These are phyloP conservation scores for Epichloe sp. DNA, from an alignment of 2,329 filamentous ascomycete genomes.

Conservation along the genomic window DNA sequence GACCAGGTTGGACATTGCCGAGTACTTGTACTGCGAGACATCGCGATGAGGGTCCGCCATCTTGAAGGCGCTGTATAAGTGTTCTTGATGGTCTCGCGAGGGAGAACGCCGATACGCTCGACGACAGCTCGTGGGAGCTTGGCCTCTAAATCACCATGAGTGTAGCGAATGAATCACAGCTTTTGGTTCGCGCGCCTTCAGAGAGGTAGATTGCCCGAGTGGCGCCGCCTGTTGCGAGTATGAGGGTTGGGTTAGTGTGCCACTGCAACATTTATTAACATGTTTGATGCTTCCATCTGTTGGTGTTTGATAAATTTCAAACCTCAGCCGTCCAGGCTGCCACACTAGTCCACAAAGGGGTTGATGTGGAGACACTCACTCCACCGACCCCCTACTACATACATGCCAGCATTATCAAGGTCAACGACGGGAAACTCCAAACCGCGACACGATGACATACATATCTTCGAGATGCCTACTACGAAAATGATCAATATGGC, in stretches of 20 bases:
- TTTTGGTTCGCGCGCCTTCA: constrained; percentile 5
- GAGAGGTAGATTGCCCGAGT: constrained; percentile 8
- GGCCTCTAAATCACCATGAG: constrained; percentile 22
- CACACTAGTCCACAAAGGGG: constrained; percentile 4
- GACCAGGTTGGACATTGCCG: constrained; percentile 99
- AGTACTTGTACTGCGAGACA: constrained; percentile 97
- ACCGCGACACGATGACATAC: background rate
- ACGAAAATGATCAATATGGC: background rate
- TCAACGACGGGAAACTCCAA: too few relatives aligned
- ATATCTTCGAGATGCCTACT: background rate
- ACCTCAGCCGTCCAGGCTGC: constrained; percentile 13
- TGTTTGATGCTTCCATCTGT: background rate
- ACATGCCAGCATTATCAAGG: background rate
- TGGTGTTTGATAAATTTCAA: constrained; percentile 21
- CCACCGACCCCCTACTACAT: background rate
- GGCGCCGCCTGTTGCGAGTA: constrained; percentile 12
- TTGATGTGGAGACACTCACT: background rate
- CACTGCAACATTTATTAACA: background rate
- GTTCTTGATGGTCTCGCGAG: constrained; percentile 13
- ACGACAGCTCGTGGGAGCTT: constrained; percentile 22
- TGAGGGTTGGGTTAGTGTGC: constrained; percentile 9
- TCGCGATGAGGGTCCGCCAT: constrained; percentile 69
- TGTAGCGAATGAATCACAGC: constrained; percentile 10
- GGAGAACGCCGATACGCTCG: constrained; percentile 23
- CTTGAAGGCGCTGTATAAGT: constrained; percentile 19